phyloP scores from a whole-genome alignment of 805 yeast genomes.

The Candida ovalis region DNA sequence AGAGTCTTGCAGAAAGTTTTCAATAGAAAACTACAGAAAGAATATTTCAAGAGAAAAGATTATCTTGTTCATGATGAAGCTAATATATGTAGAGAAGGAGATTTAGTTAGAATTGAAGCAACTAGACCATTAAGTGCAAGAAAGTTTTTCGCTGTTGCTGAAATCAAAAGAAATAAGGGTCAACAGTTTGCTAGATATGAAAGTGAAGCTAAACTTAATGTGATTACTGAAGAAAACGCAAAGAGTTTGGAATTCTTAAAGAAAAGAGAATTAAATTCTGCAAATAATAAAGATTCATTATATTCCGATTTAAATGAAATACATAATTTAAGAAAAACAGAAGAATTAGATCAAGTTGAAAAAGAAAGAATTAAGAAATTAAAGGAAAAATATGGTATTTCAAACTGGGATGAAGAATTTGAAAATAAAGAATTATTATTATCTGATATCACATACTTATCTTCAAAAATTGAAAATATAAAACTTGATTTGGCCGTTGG shows the following conservation, averaged over 20 bases:
- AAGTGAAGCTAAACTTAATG: conserved; percentile 63
- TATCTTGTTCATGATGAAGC: conserved; percentile 93
- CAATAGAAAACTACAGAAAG: conserved; percentile 70
- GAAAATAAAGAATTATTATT: conserved; percentile 30
- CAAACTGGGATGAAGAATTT: conserved; percentile 20
- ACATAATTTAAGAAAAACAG: conserved; percentile 15
- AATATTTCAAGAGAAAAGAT: conserved; percentile 73
- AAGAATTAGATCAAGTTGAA: conserved; percentile 28
- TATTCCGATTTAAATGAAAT: conserved; percentile 29
- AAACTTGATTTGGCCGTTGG: conserved; percentile 18
- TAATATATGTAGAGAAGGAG: conserved; percentile 89
- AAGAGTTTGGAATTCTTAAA: conserved; percentile 53
- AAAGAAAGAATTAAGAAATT: conserved; percentile 35
- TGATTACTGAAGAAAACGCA: conserved; percentile 59
- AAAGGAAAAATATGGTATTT: conserved; percentile 29
- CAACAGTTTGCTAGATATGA: conserved; percentile 84
- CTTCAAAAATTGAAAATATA: conserved; percentile 19
- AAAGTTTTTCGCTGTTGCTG: conserved; percentile 88
- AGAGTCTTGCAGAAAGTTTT: conserved; percentile 75
- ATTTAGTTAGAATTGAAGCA: conserved; percentile 87
- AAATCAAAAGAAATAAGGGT: conserved; percentile 84
- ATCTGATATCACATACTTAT: conserved; percentile 22
- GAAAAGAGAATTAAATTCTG: conserved; percentile 37
- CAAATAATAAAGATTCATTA: conserved; percentile 19
- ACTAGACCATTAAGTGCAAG: conserved; percentile 80